Evolutionary conservation across 2,329 filamentous ascomycete genomes (phyloP).

Genomic region (Trichoderma polysporum): DNA sequence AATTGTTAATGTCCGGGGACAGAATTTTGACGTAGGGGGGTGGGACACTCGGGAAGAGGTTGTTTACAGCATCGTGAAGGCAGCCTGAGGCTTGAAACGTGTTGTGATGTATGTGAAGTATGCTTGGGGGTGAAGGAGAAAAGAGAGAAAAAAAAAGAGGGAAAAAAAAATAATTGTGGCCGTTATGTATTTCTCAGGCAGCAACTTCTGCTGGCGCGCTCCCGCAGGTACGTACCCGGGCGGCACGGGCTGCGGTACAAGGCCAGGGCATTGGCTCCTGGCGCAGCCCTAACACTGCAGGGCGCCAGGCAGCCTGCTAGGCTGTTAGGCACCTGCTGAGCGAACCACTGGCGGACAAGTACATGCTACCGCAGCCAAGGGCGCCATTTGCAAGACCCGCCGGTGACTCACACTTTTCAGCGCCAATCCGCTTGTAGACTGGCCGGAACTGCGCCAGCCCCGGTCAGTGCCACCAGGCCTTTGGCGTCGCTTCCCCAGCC

Average conservation of each 20-base stretch:
- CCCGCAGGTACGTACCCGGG: conserved; percentile 4
- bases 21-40: conserved; percentile 53
- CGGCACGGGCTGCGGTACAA: conserved; percentile 23
- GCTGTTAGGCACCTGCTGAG: conserved; percentile 15
- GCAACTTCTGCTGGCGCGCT: conserved; percentile 31
- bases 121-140: conserved; percentile 37
- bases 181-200: conserved; percentile 51
- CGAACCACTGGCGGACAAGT: neutral
- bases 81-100: conserved; percentile 38
- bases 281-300: conserved; percentile 14
- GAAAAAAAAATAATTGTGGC: conserved; percentile 26
- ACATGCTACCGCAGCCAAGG: conserved; percentile 16
- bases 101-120: conserved; percentile 34
- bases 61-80: conserved; percentile 60
- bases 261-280: neutral
- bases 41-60: conserved; percentile 40
- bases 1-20: conserved; percentile 43
- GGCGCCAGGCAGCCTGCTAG: neutral
- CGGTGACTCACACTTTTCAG: conserved; percentile 38
- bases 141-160: conserved; percentile 30
- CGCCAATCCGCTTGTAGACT: conserved; percentile 33
- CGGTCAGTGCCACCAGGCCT: conserved; percentile 18
- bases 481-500: conserved; percentile 14
- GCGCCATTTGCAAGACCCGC: conserved; percentile 32
- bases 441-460: conserved; percentile 25